A percentile compares a stretch with the other conserved stretches of the same genome.
phyloP scores from a whole-genome alignment of 176 grass and related monocot species.

The Musa schizocarpa region DNA sequence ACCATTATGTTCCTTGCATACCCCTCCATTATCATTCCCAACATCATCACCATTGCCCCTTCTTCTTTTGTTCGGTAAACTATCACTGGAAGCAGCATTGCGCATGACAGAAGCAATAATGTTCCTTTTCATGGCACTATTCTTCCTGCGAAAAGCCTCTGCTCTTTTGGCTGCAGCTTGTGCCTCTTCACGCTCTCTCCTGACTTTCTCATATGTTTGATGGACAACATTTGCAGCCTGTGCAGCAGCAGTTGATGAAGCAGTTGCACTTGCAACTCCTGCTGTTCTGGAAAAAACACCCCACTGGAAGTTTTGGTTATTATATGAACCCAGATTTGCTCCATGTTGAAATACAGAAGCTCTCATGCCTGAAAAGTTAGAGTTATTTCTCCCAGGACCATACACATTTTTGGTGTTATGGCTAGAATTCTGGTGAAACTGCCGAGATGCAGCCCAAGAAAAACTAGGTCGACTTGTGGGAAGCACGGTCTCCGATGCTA shows the following conservation, averaged over 20 bases:
- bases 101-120: constrained; percentile 18
- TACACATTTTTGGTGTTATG: neutral
- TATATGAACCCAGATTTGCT: constrained; percentile 17
- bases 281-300: constrained; percentile 26
- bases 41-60: neutral
- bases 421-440: constrained; percentile 10
- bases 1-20: neutral
- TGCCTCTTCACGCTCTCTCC: constrained; percentile 17
- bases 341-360: constrained; percentile 16
- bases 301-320: constrained; percentile 20
- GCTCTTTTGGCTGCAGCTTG: constrained; percentile 20
- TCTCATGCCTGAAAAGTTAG: constrained; percentile 7
- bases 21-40: constrained; percentile 18
- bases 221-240: constrained; percentile 28
- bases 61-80: constrained; percentile 33
- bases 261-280: constrained; percentile 53
- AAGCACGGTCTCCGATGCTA: constrained; percentile 21
- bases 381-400: constrained; percentile 4
- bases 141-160: constrained; percentile 8
- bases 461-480: constrained; percentile 1
- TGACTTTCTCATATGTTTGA: constrained; percentile 25
- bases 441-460: constrained; percentile 1
- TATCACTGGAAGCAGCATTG: constrained; percentile 28
- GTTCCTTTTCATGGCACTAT: constrained; percentile 17
- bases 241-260: constrained; percentile 31